A percentile compares a stretch with the other conserved stretches of the same genome.
Evolutionary conservation across 2,329 filamentous ascomycete species (phyloP).

Genomic region (Botrytis medusae): DNA sequence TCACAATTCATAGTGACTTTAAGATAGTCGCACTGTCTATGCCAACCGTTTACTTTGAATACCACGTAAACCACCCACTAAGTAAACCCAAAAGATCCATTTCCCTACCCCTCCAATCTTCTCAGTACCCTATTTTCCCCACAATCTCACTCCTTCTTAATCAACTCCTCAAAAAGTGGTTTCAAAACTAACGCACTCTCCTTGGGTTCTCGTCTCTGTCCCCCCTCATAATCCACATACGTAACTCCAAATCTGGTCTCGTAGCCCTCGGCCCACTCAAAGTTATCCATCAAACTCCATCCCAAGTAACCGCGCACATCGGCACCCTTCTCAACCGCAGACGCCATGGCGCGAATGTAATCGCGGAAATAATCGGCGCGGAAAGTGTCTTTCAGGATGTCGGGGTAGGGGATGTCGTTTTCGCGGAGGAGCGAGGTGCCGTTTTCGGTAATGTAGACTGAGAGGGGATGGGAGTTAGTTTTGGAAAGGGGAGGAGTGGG

Average conservation of each 20-base stretch:
- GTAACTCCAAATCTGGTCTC: slow-evolving; percentile 83
- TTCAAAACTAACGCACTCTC: slow-evolving; percentile 75
- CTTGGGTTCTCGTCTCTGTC: slow-evolving; percentile 79
- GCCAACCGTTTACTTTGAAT: not conserved
- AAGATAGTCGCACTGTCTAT: not conserved
- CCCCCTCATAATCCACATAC: slow-evolving; percentile 77
- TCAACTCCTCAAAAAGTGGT: slow-evolving; percentile 68
- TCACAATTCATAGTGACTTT: not conserved
- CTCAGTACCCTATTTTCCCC: not conserved
- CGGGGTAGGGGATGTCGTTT: slow-evolving; percentile 68
- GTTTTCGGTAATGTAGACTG: slow-evolving; percentile 77
- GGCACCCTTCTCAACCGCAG: slow-evolving; percentile 73
- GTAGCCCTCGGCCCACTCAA: slow-evolving; percentile 71
- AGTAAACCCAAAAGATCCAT: not conserved
- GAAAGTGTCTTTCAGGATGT: slow-evolving; percentile 80
- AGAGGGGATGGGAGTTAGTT: not conserved
- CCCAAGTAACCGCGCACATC: slow-evolving; percentile 79
- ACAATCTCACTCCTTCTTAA: slow-evolving; percentile 55
- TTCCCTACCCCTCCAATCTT: not conserved
- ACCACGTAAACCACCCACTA: not conserved
- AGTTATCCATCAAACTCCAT: slow-evolving; percentile 77
- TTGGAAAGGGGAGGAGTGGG: too few relatives aligned
- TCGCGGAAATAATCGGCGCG: slow-evolving; percentile 74
- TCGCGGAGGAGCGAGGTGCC: slow-evolving; percentile 82
- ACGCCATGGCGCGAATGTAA: slow-evolving; percentile 75